A percentile compares a stretch with the other conserved stretches of the same genome.
These are phyloP conservation scores for Stachybotrys echinatus DNA, from an alignment of 2,329 filamentous ascomycete genomes.

Conservation along the genomic window DNA sequence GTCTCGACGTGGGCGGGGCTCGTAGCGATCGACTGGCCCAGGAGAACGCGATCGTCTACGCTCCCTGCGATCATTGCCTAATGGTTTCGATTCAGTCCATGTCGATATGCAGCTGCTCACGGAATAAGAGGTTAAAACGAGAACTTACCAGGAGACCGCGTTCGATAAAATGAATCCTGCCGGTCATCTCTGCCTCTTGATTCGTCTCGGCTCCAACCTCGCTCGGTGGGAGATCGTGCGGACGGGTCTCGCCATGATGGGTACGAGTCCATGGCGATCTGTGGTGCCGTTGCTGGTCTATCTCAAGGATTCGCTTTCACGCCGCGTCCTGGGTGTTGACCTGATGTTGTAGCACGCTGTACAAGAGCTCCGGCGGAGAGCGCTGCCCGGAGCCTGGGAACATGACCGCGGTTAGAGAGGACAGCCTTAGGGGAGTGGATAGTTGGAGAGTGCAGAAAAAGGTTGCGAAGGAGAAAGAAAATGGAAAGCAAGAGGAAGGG, in stretches of 20 bases:
- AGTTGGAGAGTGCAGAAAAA: conserved; percentile 14
- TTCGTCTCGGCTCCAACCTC: conserved; percentile 51
- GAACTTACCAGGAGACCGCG: conserved; percentile 65
- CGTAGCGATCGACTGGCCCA: conserved; percentile 67
- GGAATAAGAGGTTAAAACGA: too few species aligned
- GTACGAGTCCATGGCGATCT: conserved; percentile 47
- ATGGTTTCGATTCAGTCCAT: neutral
- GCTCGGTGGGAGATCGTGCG: conserved; percentile 48
- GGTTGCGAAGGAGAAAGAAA: conserved; percentile 16
- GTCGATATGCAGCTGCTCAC: too few species aligned
- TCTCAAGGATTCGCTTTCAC: conserved; percentile 2
- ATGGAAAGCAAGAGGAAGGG: conserved; percentile 4
- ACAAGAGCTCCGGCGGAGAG: conserved; percentile 12
- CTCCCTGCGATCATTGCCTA: conserved; percentile 56
- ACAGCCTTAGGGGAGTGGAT: conserved; percentile 37
- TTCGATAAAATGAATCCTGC: conserved; percentile 58
- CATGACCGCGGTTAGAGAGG: conserved; percentile 52
- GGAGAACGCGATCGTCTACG: conserved; percentile 66
- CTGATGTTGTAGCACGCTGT: conserved; percentile 3
- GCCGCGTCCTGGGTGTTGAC: neutral
- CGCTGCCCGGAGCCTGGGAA: conserved; percentile 44
- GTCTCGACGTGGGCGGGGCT: conserved; percentile 65
- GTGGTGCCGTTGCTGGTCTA: neutral
- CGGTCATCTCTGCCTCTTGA: conserved; percentile 45
- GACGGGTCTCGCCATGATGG: conserved; percentile 45